Evolutionary conservation across 495 filamentous ascomycete genomes (phyloP), one percentile per base, ranked within the genome.

Genomic region (Penicillium diatomitis): DNA sequence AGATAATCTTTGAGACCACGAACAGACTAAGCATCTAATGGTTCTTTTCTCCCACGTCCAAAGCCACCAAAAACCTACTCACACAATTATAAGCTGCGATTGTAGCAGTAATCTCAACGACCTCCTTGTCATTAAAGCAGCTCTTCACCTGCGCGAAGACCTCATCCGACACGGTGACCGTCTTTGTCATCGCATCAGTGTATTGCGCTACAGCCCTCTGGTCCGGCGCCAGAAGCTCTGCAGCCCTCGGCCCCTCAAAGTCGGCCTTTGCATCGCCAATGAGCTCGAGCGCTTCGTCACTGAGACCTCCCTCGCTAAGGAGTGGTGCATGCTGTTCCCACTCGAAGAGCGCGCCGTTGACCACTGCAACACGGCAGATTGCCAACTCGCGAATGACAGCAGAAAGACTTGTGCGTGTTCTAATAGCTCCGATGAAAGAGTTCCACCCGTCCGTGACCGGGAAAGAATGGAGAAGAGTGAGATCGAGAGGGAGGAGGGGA

Each of bases 51-150:
- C 79, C 80, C 71, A 90, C 86, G 68, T 91, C 84, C 53, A 95
- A 60, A 12, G 87, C 87, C 32, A 94, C 87, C 53, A 94, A 65
- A 56, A 94, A 91, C 41, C 88, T 74, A 55, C 84, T 87, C 8
- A 95, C 88, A 64, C 86, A 89, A 61, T 94, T 94, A 61, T 95
- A 94, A 31, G 79, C 81, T n/a, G 83, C 86, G 51, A 84, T 80
- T 28, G 85, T 88, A 10, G 86, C 80, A 47, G 83, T 87, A 51
- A 90, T 74, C 71, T 92, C 87, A 33, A 90, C 84, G 33, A 86
- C 69, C 70, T 88, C 82, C 63, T 73, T 73, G 47, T 88, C 82
- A 12, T 55, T 66, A 53, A 87, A 91, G 20, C 68, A 44, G 30
- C 45, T 58, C 65, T 72, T 83, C 55, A 91, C 48, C 55, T 60